Base-by-base conservation (phyloP, 2,329 filamentous ascomycete species). In the Fusarium tupiense region DNA sequence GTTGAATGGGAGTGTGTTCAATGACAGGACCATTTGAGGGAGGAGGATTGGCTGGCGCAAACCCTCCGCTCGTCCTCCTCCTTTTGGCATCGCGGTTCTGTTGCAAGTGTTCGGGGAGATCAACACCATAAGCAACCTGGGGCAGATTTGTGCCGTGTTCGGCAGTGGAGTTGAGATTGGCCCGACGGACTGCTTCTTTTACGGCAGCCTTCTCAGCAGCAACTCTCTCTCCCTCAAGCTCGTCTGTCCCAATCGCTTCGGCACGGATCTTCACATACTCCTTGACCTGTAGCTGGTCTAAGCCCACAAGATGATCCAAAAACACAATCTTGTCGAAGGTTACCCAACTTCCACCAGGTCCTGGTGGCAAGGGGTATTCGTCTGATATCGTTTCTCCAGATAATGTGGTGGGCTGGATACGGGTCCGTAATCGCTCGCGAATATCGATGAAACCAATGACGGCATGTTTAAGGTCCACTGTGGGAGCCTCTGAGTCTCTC, bases 401-500 rank as follows among this genome's bases (percentile, higher is more conserved):
- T 29, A 86, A 85, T 50, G 86, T 89, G 56, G 83, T 82, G 1
- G 83, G 82, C 74, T 90, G 87, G 43, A 91, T 87, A 12, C 89
- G 86, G 5, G 89, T 91, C 33, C 90, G 88, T 4, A 92, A 84
- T 4, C 90, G 85, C 61, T 91, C 89, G 24, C 89, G 83, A 17
- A 89, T 83, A 69, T 92, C 90, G 56, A 91, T 91, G 68, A 91
- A 91, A 10, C 89, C 90, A 56, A 90, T 87, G 2, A 91, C 88
- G 1, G 86, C 85, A 77, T 91, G 90, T 76, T 89, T 91, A 20
- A 85, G 84, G 6, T 81, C 81, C 13, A 83, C 80, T 20, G 86
- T 81, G 0, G 86, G 85, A 2, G 88, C 86, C 8, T 82, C 82
- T 0, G 90, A 91, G 56, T 91, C 88, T 58, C 89, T 85, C 90